Evolutionary conservation across 2,329 filamentous ascomycete species (phyloP), one percentile per base, ranked within the genome.

Genomic region (Claviceps quebecensis): DNA sequence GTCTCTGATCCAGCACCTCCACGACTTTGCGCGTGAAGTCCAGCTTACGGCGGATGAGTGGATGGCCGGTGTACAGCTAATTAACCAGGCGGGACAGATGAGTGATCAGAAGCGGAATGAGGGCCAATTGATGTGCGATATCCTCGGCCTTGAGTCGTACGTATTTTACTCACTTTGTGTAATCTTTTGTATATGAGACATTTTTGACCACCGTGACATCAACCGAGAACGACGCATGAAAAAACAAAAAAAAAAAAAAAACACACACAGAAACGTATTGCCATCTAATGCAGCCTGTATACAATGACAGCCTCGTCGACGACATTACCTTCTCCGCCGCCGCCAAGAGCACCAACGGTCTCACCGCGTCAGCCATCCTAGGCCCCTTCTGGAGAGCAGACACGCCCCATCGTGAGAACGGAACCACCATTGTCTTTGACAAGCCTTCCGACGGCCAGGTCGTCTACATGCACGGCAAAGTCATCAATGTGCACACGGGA

Each of bases 341-440:
- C 48, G 69, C 74, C 50, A 68, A 69, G 48, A 59, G 61, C 38
- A 55, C 61, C 40, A 69, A 71, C 14, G 61, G 69, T 14, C 73
- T 81, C 11, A 93, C 87, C 5, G 78, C 86, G 2, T 86, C 85
- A 4, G 81, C 87, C 41, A 88, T 95, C 57, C 76, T 95, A 0
- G 88, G 88, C 0, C 88, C 88, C 1, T 95, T 95, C 70, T 94
- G 86, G 78, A 77, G 86, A 5, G 75, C 80, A 44, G 76, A 89
- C 58, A 80, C 87, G 0, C 87, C 87, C 5, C 69, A 76, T 53
- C 76, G 83, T 46, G 68, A 79, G n/a, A 85, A 85, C 61, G 87
- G 85, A 48, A 77, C 74, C 45, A 81, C 72, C 59, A 87, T 93
- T 55, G 73, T 82, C 19, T 70, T 69, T 52, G 64, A 74, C 55